Evolutionary conservation across 1,139 yeast genomes (phyloP), one percentile per base, ranked within the genome.

Genomic region (Yamadazyma songkhlaensis): DNA sequence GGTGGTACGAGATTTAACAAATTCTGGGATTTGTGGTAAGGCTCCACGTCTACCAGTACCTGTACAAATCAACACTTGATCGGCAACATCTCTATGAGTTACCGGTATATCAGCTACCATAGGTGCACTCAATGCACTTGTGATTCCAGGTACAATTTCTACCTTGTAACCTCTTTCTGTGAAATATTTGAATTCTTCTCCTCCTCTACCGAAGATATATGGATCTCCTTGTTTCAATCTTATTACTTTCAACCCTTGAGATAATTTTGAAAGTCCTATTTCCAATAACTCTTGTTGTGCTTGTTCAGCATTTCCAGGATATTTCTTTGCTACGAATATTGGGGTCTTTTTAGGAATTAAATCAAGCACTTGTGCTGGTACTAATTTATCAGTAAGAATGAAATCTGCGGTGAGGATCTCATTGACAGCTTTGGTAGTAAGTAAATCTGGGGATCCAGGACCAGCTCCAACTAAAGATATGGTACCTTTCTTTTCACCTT

Each of bases 181-280:
- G 59, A 90, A 92, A 57, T 69, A 89, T 12, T 77, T 54, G 54
- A 60, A 87, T 55, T 92, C 98, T 62, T 92, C 97, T 25, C 96
- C 97, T 28, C 98, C 98, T 47, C 98, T 79, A 4, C 98, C 98
- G 57, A 88, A 92, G 25, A 92, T 86, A 60, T 88, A 92, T 5
- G 98, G 97, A 57, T 92, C 98, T 30, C 98, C 98, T 63, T 92
- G 98, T 57, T 92, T 92, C 46, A 92, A 72, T 40, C 98, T 72
- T 3, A 92, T 94, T 1, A 92, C 97, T 43, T 77, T 79, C 49
- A 79, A 73, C 11, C 96, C 96, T 38, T 72, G 62, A 28, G 66
- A 45, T 26, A 88, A 58, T 0, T 82, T 84, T 28, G 72, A 74
- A 15, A 90, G 62, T 0, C 96, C 97, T 44, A 82, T 61, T 14